These are phyloP conservation scores for Phaseolus lunatus DNA, from an alignment of 306 rosid species.

Conservation along the genomic window DNA sequence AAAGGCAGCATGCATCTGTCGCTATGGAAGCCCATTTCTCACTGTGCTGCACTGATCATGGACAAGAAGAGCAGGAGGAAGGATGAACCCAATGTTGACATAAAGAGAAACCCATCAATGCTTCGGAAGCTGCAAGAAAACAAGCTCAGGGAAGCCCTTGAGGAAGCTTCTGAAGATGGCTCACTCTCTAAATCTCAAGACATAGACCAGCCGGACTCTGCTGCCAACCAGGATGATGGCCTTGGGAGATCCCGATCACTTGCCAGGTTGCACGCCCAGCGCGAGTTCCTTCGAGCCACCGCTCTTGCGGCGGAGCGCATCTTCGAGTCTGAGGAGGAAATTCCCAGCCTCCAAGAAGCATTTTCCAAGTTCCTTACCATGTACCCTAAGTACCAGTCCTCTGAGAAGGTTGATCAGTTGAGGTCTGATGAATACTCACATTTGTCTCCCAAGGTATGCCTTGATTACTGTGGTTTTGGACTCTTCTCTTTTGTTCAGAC, in stretches of 20 bases:
- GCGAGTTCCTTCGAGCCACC: slow-evolving; percentile 88
- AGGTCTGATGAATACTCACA: slow-evolving; percentile 87
- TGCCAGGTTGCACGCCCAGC: slow-evolving; percentile 89
- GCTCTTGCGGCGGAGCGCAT: slow-evolving; percentile 89
- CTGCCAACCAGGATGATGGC: slow-evolving; percentile 61
- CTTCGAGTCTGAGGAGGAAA: slow-evolving; percentile 70
- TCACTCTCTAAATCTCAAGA: slow-evolving; percentile 76
- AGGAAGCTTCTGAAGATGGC: slow-evolving; percentile 99
- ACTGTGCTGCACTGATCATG: slow-evolving; percentile 85
- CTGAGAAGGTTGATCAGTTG: slow-evolving; percentile 89
- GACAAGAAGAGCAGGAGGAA: slow-evolving; percentile 81
- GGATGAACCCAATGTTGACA: slow-evolving; percentile 61
- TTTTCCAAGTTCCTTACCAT: slow-evolving; percentile 82
- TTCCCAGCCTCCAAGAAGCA: slow-evolving; percentile 71
- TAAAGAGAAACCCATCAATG: slow-evolving; percentile 64
- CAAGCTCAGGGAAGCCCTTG: slow-evolving; percentile 96
- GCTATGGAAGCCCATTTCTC: slow-evolving; percentile 96
- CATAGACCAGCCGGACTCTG: slow-evolving; percentile 66
- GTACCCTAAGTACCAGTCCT: slow-evolving; percentile 87
- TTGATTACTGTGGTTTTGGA: slow-evolving; percentile 97
- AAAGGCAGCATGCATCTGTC: slow-evolving; percentile 84
- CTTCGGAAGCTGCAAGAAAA: slow-evolving; percentile 84
- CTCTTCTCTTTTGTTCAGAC: slow-evolving; percentile 93
- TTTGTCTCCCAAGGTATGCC: slow-evolving; percentile 94
- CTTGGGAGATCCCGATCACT: slow-evolving; percentile 85